phyloP scores from a whole-genome alignment of 768 basidiomycete genomes.

The Omphalotus guepiniiformis region DNA sequence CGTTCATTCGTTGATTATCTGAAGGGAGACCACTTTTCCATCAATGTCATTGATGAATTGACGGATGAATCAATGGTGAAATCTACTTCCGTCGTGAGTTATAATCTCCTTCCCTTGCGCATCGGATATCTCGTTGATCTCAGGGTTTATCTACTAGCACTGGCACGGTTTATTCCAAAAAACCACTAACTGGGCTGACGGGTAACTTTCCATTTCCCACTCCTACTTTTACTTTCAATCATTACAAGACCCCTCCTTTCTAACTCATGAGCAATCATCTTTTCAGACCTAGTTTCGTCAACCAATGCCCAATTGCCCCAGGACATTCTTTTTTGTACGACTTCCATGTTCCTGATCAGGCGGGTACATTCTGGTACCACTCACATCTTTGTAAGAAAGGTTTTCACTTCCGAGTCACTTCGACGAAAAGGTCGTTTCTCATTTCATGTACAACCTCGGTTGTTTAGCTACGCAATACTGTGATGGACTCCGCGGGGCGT shows the following conservation, averaged over 20 bases:
- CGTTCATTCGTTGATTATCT: too few relatives aligned
- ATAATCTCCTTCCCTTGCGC: too few relatives aligned
- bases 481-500: slow-evolving; percentile 35
- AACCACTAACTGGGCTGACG: slow-evolving; percentile 23
- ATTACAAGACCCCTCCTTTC: background rate
- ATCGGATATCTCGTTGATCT: too few relatives aligned
- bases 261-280: background rate
- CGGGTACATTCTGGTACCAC: slow-evolving; percentile 37
- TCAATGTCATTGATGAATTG: slow-evolving; percentile 37
- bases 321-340: slow-evolving; percentile 24
- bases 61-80: slow-evolving; percentile 33
- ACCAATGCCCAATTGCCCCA: slow-evolving; percentile 27
- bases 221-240: background rate
- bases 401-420: slow-evolving; percentile 36
- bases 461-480: slow-evolving; percentile 42
- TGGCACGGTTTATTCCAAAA: slow-evolving; percentile 23
- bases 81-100: slow-evolving; percentile 33
- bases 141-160: slow-evolving; percentile 10
- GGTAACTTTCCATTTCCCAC: slow-evolving; percentile 11
- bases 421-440: slow-evolving; percentile 18
- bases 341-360: slow-evolving; percentile 20
- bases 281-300: background rate
- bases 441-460: slow-evolving; percentile 22
- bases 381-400: slow-evolving; percentile 26
- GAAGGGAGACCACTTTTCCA: slow-evolving; percentile 26